A percentile compares a stretch with the other conserved stretches of the same genome.
These are phyloP conservation scores for Claviceps humidiphila DNA, from an alignment of 2,329 filamentous ascomycete genomes.

Conservation along the genomic window DNA sequence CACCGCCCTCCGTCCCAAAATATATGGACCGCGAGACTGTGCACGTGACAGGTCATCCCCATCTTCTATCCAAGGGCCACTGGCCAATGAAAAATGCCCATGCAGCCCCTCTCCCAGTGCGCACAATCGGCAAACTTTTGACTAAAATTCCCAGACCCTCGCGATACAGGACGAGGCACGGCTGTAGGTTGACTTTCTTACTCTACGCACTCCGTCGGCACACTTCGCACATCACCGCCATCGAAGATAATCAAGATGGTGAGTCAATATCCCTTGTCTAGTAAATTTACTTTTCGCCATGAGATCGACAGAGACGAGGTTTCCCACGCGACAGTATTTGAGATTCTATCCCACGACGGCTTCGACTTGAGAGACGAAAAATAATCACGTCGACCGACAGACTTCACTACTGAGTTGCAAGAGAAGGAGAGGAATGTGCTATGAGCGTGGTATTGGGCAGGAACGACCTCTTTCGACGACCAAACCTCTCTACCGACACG, in stretches of 20 bases:
- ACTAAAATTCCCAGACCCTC: slow-evolving; percentile 21
- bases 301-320: not conserved
- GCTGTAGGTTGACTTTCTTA: slow-evolving; percentile 20
- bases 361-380: not conserved
- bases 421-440: not conserved
- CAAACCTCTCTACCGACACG: not conserved
- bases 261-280: slow-evolving; percentile 19
- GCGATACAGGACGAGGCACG: slow-evolving; percentile 21
- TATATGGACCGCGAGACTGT: not conserved
- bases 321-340: not conserved
- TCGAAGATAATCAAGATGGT: slow-evolving; percentile 35
- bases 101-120: slow-evolving; percentile 4
- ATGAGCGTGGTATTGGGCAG: not conserved
- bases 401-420: not conserved
- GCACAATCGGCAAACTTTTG: slow-evolving; percentile 22
- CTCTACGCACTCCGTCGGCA: slow-evolving; percentile 24
- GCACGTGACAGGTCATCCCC: slow-evolving; percentile 15
- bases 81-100: slow-evolving; percentile 4
- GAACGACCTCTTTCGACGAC: not conserved
- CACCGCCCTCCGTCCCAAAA: not conserved
- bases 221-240: slow-evolving; percentile 25
- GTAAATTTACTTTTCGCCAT: not conserved
- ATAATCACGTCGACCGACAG: not conserved
- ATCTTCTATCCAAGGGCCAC: not conserved
- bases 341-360: not conserved